These are phyloP conservation scores for Hypoxylon lienhwacheense DNA, from an alignment of 495 filamentous ascomycete species.

Conservation along the genomic window DNA sequence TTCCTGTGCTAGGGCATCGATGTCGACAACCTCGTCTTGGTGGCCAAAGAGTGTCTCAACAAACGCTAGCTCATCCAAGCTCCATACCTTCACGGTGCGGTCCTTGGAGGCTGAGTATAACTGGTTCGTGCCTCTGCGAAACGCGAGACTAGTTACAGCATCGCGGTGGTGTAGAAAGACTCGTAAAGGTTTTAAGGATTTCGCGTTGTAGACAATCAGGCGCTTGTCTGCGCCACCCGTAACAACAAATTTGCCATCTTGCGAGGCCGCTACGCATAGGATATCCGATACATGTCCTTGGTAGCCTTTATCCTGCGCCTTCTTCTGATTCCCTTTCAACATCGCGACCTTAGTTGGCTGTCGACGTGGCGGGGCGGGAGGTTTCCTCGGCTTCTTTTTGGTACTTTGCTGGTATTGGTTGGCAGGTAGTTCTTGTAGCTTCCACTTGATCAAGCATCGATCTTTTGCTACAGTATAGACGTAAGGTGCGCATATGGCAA, in stretches of 20 bases:
- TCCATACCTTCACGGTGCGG: slow-evolving; percentile 80
- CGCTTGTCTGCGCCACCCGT: slow-evolving; percentile 83
- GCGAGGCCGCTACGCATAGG: slow-evolving; percentile 78
- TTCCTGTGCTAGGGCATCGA: slow-evolving; percentile 81
- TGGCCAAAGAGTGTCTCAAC: slow-evolving; percentile 96
- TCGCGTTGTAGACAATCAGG: slow-evolving; percentile 83
- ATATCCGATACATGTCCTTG: slow-evolving; percentile 78
- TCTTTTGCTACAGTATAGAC: slow-evolving; percentile 89
- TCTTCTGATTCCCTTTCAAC: slow-evolving; percentile 63
- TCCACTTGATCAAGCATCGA: slow-evolving; percentile 82
- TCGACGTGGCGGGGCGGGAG: slow-evolving; percentile 63
- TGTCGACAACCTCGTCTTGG: slow-evolving; percentile 82
- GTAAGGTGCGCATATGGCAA: slow-evolving; percentile 76
- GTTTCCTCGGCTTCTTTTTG: slow-evolving; percentile 62
- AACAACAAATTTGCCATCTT: slow-evolving; percentile 85
- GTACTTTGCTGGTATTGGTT: slow-evolving; percentile 57
- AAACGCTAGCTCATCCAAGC: slow-evolving; percentile 80
- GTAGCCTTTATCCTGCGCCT: slow-evolving; percentile 62
- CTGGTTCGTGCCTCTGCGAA: slow-evolving; percentile 87
- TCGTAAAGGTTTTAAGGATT: slow-evolving; percentile 71
- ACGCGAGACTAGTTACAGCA: slow-evolving; percentile 78
- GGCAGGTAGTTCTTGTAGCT: slow-evolving; percentile 62
- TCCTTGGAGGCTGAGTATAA: slow-evolving; percentile 86
- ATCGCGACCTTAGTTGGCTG: slow-evolving; percentile 71
- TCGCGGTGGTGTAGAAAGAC: slow-evolving; percentile 93